Evolutionary conservation across 306 rosid species (phyloP), one percentile per base, ranked within the genome.

Genomic region (Psophocarpus tetragonolobus): DNA sequence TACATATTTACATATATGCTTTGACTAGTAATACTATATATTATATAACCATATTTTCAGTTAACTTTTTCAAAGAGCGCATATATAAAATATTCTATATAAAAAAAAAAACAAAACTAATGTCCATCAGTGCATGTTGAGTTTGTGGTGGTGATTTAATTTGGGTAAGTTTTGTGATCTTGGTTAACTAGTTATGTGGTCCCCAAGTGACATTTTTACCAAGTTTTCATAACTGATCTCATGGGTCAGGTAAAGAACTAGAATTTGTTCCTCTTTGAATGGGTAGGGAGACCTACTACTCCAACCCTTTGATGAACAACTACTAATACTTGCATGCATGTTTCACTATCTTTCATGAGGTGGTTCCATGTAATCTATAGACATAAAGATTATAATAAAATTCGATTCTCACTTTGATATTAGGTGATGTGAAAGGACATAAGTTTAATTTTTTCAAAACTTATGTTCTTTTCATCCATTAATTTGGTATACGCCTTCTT

Each of bases 271-370:
- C 71, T 73, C 73, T 81, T 81, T 80, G 56, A 65, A 73, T 64
- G 73, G 91, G 85, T 77, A 74, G 85, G 90, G 85, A 71, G 65
- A 92, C 95, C 95, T 84, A 79, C 94, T 84, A 79, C 71, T 62
- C 89, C 74, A 81, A 82, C 78, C 69, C 73, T 53, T 33, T 12
- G 4, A 77, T 58, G 82, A 88, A 85, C 89, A 21, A 80, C 82
- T 84, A 87, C 89, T n/a, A n/a, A n/a, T n/a, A n/a, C n/a, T 41
- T 74, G 3, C 68, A 77, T 79, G 74, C 75, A 69, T 80, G 71
- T 84, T 75, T 66, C 85, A 48, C 32, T 10, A 6, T 15, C 68
- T 80, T 78, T 24, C 80, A 41, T 75, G 79, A 71, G 77, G 83
- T 81, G 57, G 91, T 85, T 87, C 70, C 80, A 66, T 77, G 82